Conservation (phyloP, 495 filamentous ascomycete genomes). For the Lineolata rhizophorae region DNA sequence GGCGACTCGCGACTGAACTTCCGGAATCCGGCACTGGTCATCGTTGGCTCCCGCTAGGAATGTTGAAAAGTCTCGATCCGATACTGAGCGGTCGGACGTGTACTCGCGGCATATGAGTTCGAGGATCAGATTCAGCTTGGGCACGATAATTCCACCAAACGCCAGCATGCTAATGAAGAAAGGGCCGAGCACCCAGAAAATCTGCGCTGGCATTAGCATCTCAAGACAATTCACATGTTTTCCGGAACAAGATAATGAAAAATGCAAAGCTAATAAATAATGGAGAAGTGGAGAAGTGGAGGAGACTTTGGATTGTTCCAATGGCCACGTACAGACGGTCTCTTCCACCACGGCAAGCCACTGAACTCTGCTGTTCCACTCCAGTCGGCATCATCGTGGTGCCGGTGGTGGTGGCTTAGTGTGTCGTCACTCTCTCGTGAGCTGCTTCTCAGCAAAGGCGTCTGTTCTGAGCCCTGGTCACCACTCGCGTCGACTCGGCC, state of each 20-base stretch:
- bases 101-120: conserved; percentile 63
- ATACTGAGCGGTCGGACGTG: conserved; percentile 33
- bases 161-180: conserved; percentile 60
- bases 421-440: too few species aligned
- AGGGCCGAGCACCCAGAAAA: conserved; percentile 66
- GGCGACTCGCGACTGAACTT: conserved; percentile 53
- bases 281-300: too few species aligned
- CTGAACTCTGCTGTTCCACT: too few species aligned
- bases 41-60: conserved; percentile 45
- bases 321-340: conserved; percentile 49
- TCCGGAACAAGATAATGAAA: background rate
- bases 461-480: too few species aligned
- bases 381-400: too few species aligned
- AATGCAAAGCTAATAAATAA: too few species aligned
- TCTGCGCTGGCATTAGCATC: conserved; percentile 21
- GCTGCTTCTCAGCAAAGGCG: too few species aligned
- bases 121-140: conserved; percentile 60
- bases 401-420: too few species aligned
- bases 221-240: background rate
- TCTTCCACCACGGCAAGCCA: conserved; percentile 53
- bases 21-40: conserved; percentile 46
- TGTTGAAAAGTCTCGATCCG: conserved; percentile 35
- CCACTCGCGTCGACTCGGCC: too few species aligned
- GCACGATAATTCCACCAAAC: conserved; percentile 62
- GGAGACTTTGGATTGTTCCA: too few species aligned